Base-by-base conservation (phyloP, 306 rosid species). In the Glycine soja region DNA sequence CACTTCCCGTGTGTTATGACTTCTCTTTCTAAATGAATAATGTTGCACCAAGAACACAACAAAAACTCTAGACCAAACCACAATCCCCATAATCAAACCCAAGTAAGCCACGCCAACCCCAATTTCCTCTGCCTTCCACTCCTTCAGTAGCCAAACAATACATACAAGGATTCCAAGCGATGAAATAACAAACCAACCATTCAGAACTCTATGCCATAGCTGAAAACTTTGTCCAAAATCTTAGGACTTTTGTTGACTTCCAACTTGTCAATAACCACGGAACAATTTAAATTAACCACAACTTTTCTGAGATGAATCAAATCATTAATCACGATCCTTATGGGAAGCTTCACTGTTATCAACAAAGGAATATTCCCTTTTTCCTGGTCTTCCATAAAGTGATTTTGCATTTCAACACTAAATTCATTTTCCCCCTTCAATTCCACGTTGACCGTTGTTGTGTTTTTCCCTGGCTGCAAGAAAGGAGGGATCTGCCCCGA, bases 251-350 rank as follows among this genome's bases (percentile, higher is more conserved):
- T 54, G 0, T 78, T 50, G 0, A 68, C 75, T 3, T 72, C 18
- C 83, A 91, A 47, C 45, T 75, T 65, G 79, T 89, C 90, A 8
- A 89, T 56, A 45, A 86, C 79, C 86, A 89, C 1, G 0, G 87
- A 59, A 67, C 88, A 86, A 72, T 87, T 86, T 0, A 84, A 84
- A 18, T 36, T 0, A 4, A 80, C 84, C 5, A 8, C 46, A 48
- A 91, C 2, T 15, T 65, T 52, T 80, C 10, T 82, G 66, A 86
- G 9, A 4, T 67, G 72, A 66, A 62, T 5, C 5, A 82, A 0
- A 0, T 79, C 73, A 12, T 38, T 34, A 7, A 87, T 2, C 59
- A 89, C 78, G 34, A 87, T 5, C 48, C 65, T 84, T 6, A 89
- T 46, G 4, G 91, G 92, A 63, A 81, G 85, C 46, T 69, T 80